Evolutionary conservation across 2,329 filamentous ascomycete species (phyloP), one percentile per base, ranked within the genome.

Genomic region (Penicillium sp.): DNA sequence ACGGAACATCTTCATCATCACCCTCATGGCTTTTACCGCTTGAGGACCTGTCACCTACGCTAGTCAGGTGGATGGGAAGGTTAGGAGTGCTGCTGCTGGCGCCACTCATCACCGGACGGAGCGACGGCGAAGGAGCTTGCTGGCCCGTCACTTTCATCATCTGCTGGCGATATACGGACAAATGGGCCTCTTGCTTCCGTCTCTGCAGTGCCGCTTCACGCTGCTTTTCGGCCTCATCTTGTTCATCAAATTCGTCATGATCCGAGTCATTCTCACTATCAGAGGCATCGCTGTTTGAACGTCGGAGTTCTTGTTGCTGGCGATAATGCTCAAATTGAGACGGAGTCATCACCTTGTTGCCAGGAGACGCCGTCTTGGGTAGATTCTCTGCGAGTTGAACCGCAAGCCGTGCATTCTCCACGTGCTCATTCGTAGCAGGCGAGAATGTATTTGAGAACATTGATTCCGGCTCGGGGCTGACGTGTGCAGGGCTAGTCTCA

Each of bases 71-170:
- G 55, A 73, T 75, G 3, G 75, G 70, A 21, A 90, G 72, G 60
- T 86, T 87, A 1, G 88, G 86, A 4, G 85, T 84, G 70, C 87
- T 90, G 67, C 82, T 79, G 54, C 74, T 77, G 5, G 84, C 85
- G 33, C 82, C 77, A 19, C 82, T 79, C 59, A 87, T 73, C 49
- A 78, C 77, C 14, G 84, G 81, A n/a, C 86, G 84, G 26, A 81
- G 73, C 11, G 77, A 69, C 14, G 81, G 73, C 43, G 78, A 75
- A 11, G 80, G 73, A 5, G 81, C 73, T 22, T 86, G 77, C 65
- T 93, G 90, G 48, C 92, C 92, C 1, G 91, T 96, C 29, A 95
- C 89, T 76, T 96, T 96, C 90, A 93, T 96, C 92, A 96, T 96
- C 75, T 95, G 90, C 73, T 96, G 92, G 56, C 92, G 86, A 73